These are phyloP conservation scores for Eremochloa ophiuroides DNA, from an alignment of 176 grass and related monocot species.

Conservation along the genomic window DNA sequence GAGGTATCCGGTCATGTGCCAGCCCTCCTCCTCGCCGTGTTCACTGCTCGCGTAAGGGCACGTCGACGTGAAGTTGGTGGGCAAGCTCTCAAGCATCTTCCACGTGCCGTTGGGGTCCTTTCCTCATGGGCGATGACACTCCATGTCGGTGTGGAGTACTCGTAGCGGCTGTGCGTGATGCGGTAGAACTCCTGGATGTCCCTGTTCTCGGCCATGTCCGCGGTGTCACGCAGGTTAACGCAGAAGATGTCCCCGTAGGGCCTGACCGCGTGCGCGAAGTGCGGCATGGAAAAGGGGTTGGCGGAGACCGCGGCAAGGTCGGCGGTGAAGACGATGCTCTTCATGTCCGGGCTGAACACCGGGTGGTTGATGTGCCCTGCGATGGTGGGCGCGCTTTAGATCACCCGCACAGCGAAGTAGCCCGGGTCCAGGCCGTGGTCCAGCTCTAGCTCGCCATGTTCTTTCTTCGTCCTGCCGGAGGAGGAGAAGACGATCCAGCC, in stretches of 20 bases:
- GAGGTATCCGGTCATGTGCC: too few relatives aligned
- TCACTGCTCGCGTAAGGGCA: too few relatives aligned
- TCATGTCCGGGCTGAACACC: slow-evolving; percentile 23
- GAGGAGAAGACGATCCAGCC: slow-evolving; percentile 56
- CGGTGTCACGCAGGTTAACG: slow-evolving; percentile 18
- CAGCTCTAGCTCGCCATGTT: too few relatives aligned
- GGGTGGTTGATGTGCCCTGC: slow-evolving; percentile 42
- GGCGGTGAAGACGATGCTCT: slow-evolving; percentile 34
- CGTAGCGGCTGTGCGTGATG: slow-evolving; percentile 30
- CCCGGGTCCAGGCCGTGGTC: slow-evolving; percentile 12
- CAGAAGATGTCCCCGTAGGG: slow-evolving; percentile 30
- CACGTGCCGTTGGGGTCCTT: slow-evolving; percentile 29
- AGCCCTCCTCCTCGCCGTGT: too few relatives aligned
- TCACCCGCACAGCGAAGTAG: slow-evolving; percentile 29
- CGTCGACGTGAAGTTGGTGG: too few relatives aligned
- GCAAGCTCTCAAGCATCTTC: not conserved
- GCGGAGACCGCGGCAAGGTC: slow-evolving; percentile 42
- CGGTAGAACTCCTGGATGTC: slow-evolving; percentile 17
- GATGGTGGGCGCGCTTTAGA: not conserved
- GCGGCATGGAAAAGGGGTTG: slow-evolving; percentile 35
- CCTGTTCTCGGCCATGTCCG: slow-evolving; percentile 8
- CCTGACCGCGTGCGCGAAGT: slow-evolving; percentile 32
- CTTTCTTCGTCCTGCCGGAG: not conserved
- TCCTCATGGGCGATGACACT: slow-evolving; percentile 10
- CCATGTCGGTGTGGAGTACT: slow-evolving; percentile 38